Base-by-base conservation (phyloP, 495 filamentous ascomycete species). In the Xylaria palmicola region DNA sequence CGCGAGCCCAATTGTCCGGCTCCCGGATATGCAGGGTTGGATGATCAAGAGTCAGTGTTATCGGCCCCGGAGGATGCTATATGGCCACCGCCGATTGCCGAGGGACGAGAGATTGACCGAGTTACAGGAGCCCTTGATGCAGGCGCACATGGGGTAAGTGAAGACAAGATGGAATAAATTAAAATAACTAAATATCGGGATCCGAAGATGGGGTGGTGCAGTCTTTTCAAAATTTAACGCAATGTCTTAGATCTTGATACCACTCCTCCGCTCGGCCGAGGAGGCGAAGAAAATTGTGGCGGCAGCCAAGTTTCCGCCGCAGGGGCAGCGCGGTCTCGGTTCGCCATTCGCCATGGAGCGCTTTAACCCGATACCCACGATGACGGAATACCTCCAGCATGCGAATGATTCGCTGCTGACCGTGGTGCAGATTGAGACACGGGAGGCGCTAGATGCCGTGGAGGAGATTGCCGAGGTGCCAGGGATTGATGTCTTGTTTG, bases 371-470 rank as follows among this genome's bases (percentile, higher is more conserved):
- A 72, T 72, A 1, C 75, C 81, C 15, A 79, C 80, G 4, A 65
- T 79, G 59, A 79, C 79, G 2, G 85, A 89, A 40, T 95, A 95
- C 63, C 79, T 91, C 24, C 82, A 87, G 62, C 83, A 91, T 59
- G 88, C 90, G 26, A 93, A 93, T 72, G 82, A 84, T 9, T 79
- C 81, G 37, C 74, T 93, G 12, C 69, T 91, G 32, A 89, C 87
- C 20, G 86, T 91, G 66, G 83, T 92, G 29, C 91, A 94, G 76
- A 92, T 94, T 56, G 91, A 95, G 73, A 94, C 91, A 0, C 78
- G 78, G 62, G 87, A 87, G 64, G 90, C 89, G 0, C 74, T 94
- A 41, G 83, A 89, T 3, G 77, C 83, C 58, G 83, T 90, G 22
- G 83, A 89, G 53, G 86, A 84, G 47, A 93, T 94, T 62, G 89